Evolutionary conservation across 75 land plant genomes (phyloP).

Genomic region (Chamaecyparis obtusa): DNA sequence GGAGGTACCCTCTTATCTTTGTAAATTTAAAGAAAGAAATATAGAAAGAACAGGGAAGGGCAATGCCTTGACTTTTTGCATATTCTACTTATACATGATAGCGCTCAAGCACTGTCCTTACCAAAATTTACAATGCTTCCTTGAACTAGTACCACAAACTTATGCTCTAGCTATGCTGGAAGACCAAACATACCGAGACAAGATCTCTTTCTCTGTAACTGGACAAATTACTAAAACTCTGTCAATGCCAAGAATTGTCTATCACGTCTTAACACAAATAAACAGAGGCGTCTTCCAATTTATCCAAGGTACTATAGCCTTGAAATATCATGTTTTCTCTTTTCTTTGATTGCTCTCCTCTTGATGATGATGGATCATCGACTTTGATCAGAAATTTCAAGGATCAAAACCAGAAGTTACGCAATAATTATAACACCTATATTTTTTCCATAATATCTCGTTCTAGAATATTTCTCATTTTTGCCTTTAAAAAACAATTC

Average conservation of each 20-base stretch:
- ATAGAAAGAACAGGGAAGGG: neutral
- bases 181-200: neutral
- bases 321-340: neutral
- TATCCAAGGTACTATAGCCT: neutral
- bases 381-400: too few species aligned
- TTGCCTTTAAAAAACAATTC: too few species aligned
- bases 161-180: neutral
- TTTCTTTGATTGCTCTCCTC: too few species aligned
- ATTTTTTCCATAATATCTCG: neutral
- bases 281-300: neutral
- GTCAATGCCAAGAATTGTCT: neutral
- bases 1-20: slow-evolving; percentile 43
- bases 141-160: neutral
- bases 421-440: neutral
- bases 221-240: neutral
- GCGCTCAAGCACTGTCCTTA: neutral
- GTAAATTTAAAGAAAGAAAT: neutral
- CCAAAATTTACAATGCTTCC: neutral
- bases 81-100: neutral
- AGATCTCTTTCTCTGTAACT: neutral
- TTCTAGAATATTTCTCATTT: too few species aligned
- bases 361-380: too few species aligned
- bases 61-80: neutral
- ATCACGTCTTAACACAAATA: neutral
- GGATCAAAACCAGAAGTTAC: too few species aligned